Percentiles rank a stretch among this genome's conserved stretches.
These are phyloP conservation scores for Tolypocladium capitatum DNA, from an alignment of 2,329 filamentous ascomycete genomes.

Conservation along the genomic window DNA sequence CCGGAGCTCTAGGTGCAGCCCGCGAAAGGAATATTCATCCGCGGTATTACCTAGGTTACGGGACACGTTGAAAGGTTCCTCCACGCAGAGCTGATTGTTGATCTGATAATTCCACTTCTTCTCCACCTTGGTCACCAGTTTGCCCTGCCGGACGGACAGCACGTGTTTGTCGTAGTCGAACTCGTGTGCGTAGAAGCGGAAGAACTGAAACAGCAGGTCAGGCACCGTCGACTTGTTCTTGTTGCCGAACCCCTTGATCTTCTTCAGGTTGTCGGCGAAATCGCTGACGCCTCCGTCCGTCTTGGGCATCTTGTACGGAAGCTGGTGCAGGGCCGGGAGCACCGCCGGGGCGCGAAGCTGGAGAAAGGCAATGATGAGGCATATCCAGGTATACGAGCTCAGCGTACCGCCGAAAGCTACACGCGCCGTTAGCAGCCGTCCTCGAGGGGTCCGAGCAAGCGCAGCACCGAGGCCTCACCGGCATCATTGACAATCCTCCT, in stretches of 20 bases:
- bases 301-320: conserved; percentile 32
- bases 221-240: conserved; percentile 74
- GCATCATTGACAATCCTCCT: conserved; percentile 88
- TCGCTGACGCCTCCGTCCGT: conserved; percentile 55
- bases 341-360: conserved; percentile 77
- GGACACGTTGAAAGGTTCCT: conserved; percentile 85
- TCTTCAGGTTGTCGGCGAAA: conserved; percentile 77
- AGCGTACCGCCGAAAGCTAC: conserved; percentile 82
- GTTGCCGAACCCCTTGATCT: conserved; percentile 58
- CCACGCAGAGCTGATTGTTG: conserved; percentile 82
- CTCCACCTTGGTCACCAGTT: conserved; percentile 63
- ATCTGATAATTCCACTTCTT: conserved; percentile 76
- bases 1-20: conserved; percentile 78
- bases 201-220: conserved; percentile 87
- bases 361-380: conserved; percentile 91
- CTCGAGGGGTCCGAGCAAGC: not conserved
- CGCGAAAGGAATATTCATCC: conserved; percentile 86
- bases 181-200: conserved; percentile 87
- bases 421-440: conserved; percentile 8
- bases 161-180: conserved; percentile 78
- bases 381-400: conserved; percentile 99
- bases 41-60: conserved; percentile 93
- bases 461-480: conserved; percentile 45
- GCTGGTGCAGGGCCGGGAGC: conserved; percentile 71
- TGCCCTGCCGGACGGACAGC: conserved; percentile 74